These are phyloP conservation scores for Verbena officinalis DNA, from an alignment of 257 asterid genomes.

Conservation along the genomic window DNA sequence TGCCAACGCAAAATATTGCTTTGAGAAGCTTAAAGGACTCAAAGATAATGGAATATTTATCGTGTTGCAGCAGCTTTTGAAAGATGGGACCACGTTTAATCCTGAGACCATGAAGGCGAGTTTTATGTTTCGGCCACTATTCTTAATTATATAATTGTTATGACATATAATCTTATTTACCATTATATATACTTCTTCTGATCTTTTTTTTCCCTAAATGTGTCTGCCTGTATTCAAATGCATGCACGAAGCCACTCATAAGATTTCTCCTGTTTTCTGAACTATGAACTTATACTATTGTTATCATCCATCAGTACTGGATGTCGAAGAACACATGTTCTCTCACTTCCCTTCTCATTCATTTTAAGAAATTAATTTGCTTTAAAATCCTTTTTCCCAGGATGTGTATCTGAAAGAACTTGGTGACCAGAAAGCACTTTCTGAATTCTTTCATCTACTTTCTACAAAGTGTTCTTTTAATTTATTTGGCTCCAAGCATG, in stretches of 20 bases:
- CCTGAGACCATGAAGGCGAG: slow-evolving; percentile 56
- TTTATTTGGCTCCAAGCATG: slow-evolving; percentile 63
- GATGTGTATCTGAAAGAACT: slow-evolving; percentile 52
- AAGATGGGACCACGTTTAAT: slow-evolving; percentile 39
- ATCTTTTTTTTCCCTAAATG: neutral
- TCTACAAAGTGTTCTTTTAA: slow-evolving; percentile 61
- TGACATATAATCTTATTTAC: slow-evolving; percentile 13
- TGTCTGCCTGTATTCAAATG: slow-evolving; percentile 8
- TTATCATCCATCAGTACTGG: slow-evolving; percentile 15
- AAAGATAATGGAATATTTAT: slow-evolving; percentile 41
- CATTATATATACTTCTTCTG: slow-evolving; percentile 7
- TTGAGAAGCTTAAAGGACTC: slow-evolving; percentile 52
- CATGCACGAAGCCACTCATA: slow-evolving; percentile 1
- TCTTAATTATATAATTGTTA: slow-evolving; percentile 18
- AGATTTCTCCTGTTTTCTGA: slow-evolving; percentile 14
- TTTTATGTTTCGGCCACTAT: slow-evolving; percentile 20
- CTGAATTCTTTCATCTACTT: slow-evolving; percentile 63
- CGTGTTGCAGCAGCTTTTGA: slow-evolving; percentile 49
- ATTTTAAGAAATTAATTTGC: slow-evolving; percentile 24
- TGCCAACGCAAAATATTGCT: slow-evolving; percentile 64
- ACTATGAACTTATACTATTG: neutral
- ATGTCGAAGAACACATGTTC: slow-evolving; percentile 17
- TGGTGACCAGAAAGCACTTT: slow-evolving; percentile 48
- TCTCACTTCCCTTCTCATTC: slow-evolving; percentile 15
- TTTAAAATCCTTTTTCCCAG: slow-evolving; percentile 44